Conservation (phyloP, 441 rosid species). For the Pelargonium fulgidum region DNA sequence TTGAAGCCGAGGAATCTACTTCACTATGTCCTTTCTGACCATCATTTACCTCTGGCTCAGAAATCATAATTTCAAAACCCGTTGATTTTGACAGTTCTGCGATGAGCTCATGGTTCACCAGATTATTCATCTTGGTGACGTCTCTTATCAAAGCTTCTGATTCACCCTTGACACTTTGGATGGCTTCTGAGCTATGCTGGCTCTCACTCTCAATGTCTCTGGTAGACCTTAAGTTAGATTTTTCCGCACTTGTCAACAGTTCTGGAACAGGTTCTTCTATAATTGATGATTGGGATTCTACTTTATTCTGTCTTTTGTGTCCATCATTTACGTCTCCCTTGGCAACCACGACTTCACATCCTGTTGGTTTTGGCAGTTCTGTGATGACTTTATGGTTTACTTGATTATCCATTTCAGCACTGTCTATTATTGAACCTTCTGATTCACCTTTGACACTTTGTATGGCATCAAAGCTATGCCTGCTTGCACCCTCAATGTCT, state of each 20-base stretch:
- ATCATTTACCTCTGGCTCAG: too few species aligned
- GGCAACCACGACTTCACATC: slow-evolving; percentile 9
- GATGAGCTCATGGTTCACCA: too few species aligned
- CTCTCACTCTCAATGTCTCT: background rate
- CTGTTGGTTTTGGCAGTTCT: slow-evolving; percentile 16
- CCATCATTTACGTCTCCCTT: background rate
- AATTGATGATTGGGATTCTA: slow-evolving; percentile 1
- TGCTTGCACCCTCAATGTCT: background rate
- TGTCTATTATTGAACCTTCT: background rate
- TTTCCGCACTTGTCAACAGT: background rate
- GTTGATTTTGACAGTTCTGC: too few species aligned
- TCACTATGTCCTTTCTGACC: background rate
- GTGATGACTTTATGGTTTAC: background rate
- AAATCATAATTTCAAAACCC: too few species aligned
- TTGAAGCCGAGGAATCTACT: background rate
- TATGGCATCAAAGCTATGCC: slow-evolving; percentile 4
- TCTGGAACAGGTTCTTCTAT: slow-evolving; percentile 5
- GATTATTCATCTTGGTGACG: background rate
- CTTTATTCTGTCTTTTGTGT: background rate
- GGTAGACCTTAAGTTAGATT: background rate
- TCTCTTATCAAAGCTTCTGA: background rate
- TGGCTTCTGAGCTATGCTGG: too few species aligned
- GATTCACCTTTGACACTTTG: slow-evolving; percentile 5
- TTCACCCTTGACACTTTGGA: too few species aligned
- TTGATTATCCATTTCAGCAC: background rate